phyloP scores from a whole-genome alignment of 148 eudicot genomes.

The Camellia granthamiana region DNA sequence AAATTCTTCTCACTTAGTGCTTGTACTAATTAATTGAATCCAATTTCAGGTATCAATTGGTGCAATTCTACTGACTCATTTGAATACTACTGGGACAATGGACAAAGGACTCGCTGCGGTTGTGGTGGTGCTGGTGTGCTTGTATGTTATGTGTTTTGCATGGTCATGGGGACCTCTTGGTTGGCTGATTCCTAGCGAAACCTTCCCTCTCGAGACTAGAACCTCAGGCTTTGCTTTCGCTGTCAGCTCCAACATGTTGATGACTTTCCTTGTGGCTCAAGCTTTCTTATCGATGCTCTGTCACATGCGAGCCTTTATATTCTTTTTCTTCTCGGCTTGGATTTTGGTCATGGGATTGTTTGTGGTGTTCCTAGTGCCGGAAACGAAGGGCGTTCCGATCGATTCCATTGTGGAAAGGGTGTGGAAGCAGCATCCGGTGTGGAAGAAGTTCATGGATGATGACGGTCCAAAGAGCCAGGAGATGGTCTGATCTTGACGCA shows the following conservation, averaged over 20 bases:
- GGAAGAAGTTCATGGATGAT: slow-evolving; percentile 29
- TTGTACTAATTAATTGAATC: too few relatives aligned
- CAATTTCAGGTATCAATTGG: too few relatives aligned
- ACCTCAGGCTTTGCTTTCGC: slow-evolving; percentile 48
- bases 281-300: slow-evolving; percentile 45
- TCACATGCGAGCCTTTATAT: slow-evolving; percentile 32
- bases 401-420: slow-evolving; percentile 32
- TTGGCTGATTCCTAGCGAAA: slow-evolving; percentile 39
- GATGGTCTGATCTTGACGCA: neutral
- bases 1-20: too few relatives aligned
- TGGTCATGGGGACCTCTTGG: slow-evolving; percentile 57
- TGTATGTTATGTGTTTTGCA: slow-evolving; percentile 61
- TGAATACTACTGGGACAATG: too few relatives aligned
- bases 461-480: slow-evolving; percentile 19
- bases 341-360: slow-evolving; percentile 38
- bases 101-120: too few relatives aligned
- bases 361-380: slow-evolving; percentile 37
- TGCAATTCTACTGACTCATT: too few relatives aligned
- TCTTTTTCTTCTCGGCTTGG: slow-evolving; percentile 51
- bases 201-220: slow-evolving; percentile 42
- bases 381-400: slow-evolving; percentile 41
- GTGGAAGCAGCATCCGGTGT: slow-evolving; percentile 43
- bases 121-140: slow-evolving; percentile 42
- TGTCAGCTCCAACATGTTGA: slow-evolving; percentile 49
- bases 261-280: slow-evolving; percentile 38